These are phyloP conservation scores for Hondaea fermentalgiana DNA, from an alignment of 108 stramenopile species.

Conservation along the genomic window DNA sequence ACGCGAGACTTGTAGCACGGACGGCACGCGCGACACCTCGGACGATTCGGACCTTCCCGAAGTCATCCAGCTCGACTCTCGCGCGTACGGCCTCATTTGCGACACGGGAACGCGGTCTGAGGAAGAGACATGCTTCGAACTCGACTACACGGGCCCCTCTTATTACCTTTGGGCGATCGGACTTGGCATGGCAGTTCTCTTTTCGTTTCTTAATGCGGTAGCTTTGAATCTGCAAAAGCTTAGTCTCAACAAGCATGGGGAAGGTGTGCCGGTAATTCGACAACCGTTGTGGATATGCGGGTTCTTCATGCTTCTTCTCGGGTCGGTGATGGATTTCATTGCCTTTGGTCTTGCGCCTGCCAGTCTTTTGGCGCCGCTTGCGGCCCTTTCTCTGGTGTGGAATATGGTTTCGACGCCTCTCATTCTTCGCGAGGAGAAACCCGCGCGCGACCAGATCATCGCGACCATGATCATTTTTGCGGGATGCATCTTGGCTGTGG, in stretches of 20 bases:
- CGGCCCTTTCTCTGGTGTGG: conserved; percentile 41
- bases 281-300: conserved; percentile 46
- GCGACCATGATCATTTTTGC: conserved; percentile 40
- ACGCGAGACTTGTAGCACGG: background rate
- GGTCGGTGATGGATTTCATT: conserved; percentile 39
- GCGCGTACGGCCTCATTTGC: background rate
- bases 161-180: conserved; percentile 2
- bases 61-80: background rate
- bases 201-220: background rate
- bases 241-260: background rate
- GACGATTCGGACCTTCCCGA: background rate
- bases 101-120: background rate
- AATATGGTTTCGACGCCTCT: conserved; percentile 23
- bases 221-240: conserved; percentile 10
- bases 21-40: background rate
- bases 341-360: conserved; percentile 44
- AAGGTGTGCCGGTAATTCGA: background rate
- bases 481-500: conserved; percentile 36
- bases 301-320: conserved; percentile 23
- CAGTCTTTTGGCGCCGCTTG: conserved; percentile 39
- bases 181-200: background rate
- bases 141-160: background rate
- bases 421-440: conserved; percentile 33
- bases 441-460: conserved; percentile 24
- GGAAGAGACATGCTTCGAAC: background rate